A percentile compares a stretch with the other conserved stretches of the same genome.
phyloP scores from a whole-genome alignment of 371 early-diverging fungal genomes.

The Mortierella sp. region DNA sequence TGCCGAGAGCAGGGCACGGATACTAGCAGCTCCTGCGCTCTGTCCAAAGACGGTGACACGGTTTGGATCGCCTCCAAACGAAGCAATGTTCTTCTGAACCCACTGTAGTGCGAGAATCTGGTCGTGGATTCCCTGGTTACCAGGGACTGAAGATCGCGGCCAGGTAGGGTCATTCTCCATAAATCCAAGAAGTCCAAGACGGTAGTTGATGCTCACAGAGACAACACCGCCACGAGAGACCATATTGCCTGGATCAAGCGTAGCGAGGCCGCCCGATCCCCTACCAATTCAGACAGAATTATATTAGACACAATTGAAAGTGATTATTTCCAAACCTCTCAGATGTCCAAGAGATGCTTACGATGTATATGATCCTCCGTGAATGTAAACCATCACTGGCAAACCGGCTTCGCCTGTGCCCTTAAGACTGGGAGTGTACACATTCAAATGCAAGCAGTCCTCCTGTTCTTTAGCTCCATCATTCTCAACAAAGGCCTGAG shows the following conservation, averaged over 20 bases:
- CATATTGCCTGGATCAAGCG: conserved; percentile 28
- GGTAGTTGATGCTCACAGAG: conserved; percentile 40
- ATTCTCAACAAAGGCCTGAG: conserved; percentile 12
- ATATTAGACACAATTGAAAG: neutral
- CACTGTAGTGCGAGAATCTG: conserved; percentile 58
- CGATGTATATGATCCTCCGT: conserved; percentile 33
- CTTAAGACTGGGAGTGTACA: conserved; percentile 37
- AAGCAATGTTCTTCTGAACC: conserved; percentile 60
- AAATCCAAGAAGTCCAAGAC: conserved; percentile 55
- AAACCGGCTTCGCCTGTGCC: neutral
- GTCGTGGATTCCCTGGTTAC: conserved; percentile 31
- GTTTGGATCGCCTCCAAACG: conserved; percentile 61
- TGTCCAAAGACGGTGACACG: conserved; percentile 59
- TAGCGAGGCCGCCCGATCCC: conserved; percentile 5
- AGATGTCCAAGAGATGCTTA: neutral
- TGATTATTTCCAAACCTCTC: neutral
- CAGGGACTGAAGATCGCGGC: conserved; percentile 21
- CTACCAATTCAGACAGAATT: neutral
- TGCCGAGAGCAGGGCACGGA: conserved; percentile 34
- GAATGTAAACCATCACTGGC: conserved; percentile 39
- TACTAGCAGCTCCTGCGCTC: conserved; percentile 58
- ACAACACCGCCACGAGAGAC: conserved; percentile 37
- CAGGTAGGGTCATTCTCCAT: conserved; percentile 21
- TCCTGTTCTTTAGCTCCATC: conserved; percentile 20
- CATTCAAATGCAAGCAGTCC: conserved; percentile 36